phyloP scores from a whole-genome alignment of 371 early-diverging fungal genomes.

The Gilbertella persicaria region DNA sequence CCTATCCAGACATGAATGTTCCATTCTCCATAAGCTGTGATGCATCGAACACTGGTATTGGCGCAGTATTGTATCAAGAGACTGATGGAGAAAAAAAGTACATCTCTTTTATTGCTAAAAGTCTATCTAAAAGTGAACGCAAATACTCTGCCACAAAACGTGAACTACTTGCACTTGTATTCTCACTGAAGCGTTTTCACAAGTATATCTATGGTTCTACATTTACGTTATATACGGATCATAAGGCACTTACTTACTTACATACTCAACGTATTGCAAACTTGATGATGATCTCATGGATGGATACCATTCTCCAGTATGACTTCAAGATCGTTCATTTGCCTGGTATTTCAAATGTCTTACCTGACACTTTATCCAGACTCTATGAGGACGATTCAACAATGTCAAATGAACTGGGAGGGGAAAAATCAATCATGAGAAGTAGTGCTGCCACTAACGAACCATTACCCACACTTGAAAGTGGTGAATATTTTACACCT shows the following conservation, averaged over 20 bases:
- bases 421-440: neutral
- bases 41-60: constrained; percentile 35
- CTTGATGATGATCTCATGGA: constrained; percentile 12
- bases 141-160: neutral
- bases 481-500: constrained; percentile 1
- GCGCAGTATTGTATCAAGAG: constrained; percentile 19
- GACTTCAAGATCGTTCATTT: constrained; percentile 5
- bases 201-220: constrained; percentile 19
- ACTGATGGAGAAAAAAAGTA: neutral
- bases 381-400: neutral
- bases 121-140: constrained; percentile 3
- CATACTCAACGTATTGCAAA: constrained; percentile 8
- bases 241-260: constrained; percentile 7
- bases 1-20: constrained; percentile 17
- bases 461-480: neutral
- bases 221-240: constrained; percentile 13
- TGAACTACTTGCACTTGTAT: constrained; percentile 3
- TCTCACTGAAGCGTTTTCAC: constrained; percentile 17
- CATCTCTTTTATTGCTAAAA: neutral
- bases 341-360: constrained; percentile 13
- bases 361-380: constrained; percentile 11
- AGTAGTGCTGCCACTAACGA: neutral
- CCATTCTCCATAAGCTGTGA: constrained; percentile 36
- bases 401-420: constrained; percentile 3
- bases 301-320: constrained; percentile 13